Evolutionary conservation across 306 rosid genomes (phyloP), one percentile per base, ranked within the genome.

Genomic region (Gastrolobium bilobum): DNA sequence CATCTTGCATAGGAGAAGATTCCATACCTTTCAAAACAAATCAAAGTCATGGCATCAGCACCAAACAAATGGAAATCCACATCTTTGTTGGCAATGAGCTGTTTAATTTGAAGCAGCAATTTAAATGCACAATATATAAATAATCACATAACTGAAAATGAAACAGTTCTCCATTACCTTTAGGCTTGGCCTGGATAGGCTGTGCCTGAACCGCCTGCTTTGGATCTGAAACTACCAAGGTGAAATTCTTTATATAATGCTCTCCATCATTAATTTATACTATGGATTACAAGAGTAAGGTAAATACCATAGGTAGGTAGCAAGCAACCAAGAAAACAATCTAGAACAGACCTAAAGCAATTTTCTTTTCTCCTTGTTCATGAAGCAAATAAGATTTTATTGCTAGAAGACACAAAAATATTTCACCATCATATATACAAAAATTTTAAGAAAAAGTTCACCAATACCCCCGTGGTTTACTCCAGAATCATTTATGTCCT

Each of bases 21-120:
- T 81, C 91, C 85, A 90, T 91, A 52, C 84, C 90, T 82, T 88
- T 85, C 76, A 58, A 88, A 87, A 51, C 73, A 79, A 82, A 69
- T 69, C 69, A 42, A 89, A 62, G 39, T 40, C 81, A 88, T 77
- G 80, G 30, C 57, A 51, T 76, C 70, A 80, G 64, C 56, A 72
- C 26, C 46, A 31, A 73, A 43, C 81, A 80, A 77, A 71, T 54
- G 29, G 64, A 38, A 20, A 4, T 54, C 56, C 6, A 31, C 46
- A 72, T 43, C 64, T 54, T 29, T 14, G 39, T 74, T 59, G 50
- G 58, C 31, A 83, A 14, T 10, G 31, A 35, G 54, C 54, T 37
- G 63, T 43, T 48, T 34, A 52, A 33, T 82, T 77, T 4, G 9
- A 63, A 73, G 70, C 38, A 64, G 47, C 2, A 52, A 82, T 51